Evolutionary conservation across 1,284 basidiomycete genomes (phyloP).

Genomic region (Ustilago curta): DNA sequence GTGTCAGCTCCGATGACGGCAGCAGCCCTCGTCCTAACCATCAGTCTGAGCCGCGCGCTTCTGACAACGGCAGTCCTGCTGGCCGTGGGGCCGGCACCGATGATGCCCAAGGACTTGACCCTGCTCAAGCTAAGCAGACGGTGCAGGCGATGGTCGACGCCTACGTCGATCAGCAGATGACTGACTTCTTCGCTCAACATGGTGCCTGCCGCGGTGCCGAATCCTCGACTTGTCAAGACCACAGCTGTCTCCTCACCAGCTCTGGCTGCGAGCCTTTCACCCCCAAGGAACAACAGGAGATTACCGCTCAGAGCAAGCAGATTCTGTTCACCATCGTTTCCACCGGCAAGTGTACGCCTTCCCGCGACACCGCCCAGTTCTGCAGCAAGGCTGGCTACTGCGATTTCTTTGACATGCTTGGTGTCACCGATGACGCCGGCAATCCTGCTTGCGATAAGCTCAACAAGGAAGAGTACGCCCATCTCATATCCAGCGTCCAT

Average conservation of each 20-base stretch:
- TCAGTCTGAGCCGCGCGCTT: too few species aligned
- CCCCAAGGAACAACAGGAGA: conserved; percentile 2
- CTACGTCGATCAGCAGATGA: neutral
- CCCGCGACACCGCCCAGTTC: neutral
- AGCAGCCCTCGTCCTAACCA: too few species aligned
- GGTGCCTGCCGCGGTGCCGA: conserved; percentile 13
- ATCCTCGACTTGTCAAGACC: neutral
- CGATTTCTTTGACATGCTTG: conserved; percentile 9
- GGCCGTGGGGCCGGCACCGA: neutral
- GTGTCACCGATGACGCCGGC: neutral
- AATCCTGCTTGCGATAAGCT: neutral
- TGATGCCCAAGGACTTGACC: neutral
- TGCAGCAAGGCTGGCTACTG: conserved; percentile 21
- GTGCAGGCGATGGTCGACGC: too few species aligned
- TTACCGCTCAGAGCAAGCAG: neutral
- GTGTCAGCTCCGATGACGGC: too few species aligned
- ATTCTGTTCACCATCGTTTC: conserved; percentile 9
- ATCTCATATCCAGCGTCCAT: neutral
- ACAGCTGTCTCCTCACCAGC: conserved; percentile 7
- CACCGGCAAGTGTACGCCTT: conserved; percentile 16
- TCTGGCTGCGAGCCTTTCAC: conserved; percentile 9
- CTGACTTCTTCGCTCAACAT: neutral
- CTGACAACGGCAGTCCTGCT: neutral
- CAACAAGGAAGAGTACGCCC: neutral
- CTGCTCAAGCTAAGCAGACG: neutral